Conservation (phyloP, 192 early-diverging fungal species). For the Kappamyces sp. region DNA sequence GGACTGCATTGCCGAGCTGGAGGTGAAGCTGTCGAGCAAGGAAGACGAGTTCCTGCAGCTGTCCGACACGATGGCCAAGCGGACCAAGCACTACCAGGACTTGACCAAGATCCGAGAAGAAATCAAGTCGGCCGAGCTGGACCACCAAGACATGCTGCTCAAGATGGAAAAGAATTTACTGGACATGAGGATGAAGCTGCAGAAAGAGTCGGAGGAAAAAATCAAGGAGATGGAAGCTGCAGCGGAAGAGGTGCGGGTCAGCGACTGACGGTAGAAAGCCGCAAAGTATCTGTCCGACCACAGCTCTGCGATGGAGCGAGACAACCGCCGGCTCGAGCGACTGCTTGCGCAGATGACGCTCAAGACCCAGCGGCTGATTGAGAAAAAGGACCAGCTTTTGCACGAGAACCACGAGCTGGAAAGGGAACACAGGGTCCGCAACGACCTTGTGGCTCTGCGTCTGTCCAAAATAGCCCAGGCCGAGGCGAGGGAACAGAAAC, state of each 20-base stretch:
- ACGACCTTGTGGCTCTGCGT: conserved; percentile 35
- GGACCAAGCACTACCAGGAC: conserved; percentile 37
- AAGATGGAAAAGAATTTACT: conserved; percentile 38
- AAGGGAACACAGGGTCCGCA: conserved; percentile 29
- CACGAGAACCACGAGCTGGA: conserved; percentile 35
- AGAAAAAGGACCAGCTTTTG: conserved; percentile 31
- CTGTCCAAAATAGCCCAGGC: conserved; percentile 23
- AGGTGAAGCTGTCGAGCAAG: conserved; percentile 38
- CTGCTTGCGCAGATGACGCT: conserved; percentile 28
- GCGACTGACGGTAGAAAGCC: conserved; percentile 31
- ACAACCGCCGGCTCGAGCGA: conserved; percentile 36
- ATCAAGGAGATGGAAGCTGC: conserved; percentile 47
- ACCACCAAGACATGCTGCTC: conserved; percentile 27
- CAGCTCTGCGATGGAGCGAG: conserved; percentile 32
- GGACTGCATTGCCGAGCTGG: conserved; percentile 23
- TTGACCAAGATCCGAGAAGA: conserved; percentile 31
- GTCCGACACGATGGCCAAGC: conserved; percentile 36
- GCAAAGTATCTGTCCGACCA: conserved; percentile 40
- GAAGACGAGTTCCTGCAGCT: conserved; percentile 39
- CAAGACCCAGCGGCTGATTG: conserved; percentile 29
- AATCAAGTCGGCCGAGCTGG: conserved; percentile 35
- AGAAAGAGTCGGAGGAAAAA: conserved; percentile 45
- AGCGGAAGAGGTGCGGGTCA: conserved; percentile 34
- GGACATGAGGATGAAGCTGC: conserved; percentile 45
- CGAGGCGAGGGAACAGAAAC: conserved; percentile 17